Conservation (phyloP, 1,284 basidiomycete species). For the Coniferiporia sulphurascens region DNA sequence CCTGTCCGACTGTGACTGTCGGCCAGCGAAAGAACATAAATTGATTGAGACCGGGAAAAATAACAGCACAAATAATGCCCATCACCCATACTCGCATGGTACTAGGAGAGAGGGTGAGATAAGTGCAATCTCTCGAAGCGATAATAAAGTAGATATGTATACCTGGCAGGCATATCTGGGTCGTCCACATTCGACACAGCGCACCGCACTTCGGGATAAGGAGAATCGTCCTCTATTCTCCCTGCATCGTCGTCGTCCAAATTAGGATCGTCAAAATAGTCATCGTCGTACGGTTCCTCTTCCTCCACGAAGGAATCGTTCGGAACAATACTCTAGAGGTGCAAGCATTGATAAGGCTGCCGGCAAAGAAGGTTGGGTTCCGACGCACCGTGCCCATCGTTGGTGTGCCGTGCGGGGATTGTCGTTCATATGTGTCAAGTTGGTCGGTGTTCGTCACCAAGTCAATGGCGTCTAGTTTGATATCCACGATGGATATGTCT, state of each 20-base stretch:
- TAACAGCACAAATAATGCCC: conserved; percentile 32
- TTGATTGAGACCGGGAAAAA: conserved; percentile 25
- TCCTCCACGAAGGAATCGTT: conserved; percentile 10
- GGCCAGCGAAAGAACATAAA: conserved; percentile 34
- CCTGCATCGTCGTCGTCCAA: conserved; percentile 16
- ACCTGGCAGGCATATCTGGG: conserved; percentile 17
- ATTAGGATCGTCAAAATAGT: conserved; percentile 17
- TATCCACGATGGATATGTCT: conserved; percentile 17
- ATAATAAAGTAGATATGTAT: background rate
- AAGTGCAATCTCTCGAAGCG: background rate
- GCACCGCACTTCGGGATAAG: conserved; percentile 22
- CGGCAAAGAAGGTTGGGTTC: background rate
- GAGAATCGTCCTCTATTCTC: conserved; percentile 19
- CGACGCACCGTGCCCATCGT: conserved; percentile 13
- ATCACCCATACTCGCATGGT: conserved; percentile 35
- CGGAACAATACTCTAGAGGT: conserved; percentile 3
- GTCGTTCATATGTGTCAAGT: conserved; percentile 6
- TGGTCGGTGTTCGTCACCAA: conserved; percentile 11
- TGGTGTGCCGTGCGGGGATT: conserved; percentile 1
- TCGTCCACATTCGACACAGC: conserved; percentile 23
- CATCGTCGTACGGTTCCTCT: conserved; percentile 3
- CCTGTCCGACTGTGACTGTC: conserved; percentile 20
- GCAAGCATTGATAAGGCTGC: background rate
- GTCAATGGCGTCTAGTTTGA: conserved; percentile 17
- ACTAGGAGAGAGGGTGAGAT: conserved; percentile 19